Conservation (phyloP, 179 eudicot genomes). For the Silene noctiflora region DNA sequence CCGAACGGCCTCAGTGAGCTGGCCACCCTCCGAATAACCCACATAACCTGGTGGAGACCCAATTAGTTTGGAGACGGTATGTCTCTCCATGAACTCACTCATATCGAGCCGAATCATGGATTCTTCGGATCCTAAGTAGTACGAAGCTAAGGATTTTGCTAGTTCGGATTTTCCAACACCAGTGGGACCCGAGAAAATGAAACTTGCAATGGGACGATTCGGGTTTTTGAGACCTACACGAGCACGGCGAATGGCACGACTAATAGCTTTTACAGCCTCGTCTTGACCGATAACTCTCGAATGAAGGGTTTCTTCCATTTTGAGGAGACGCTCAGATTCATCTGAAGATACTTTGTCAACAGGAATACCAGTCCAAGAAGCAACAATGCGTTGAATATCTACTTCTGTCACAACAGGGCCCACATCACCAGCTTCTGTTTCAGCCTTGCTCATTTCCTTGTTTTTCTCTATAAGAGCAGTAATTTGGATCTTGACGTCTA, state of each 20-base stretch:
- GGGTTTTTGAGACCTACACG: too few relatives aligned
- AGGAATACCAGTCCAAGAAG: slow-evolving; percentile 90
- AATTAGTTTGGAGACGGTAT: background rate
- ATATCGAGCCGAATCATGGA: too few relatives aligned
- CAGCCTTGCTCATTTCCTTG: slow-evolving; percentile 74
- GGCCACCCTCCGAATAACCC: slow-evolving; percentile 38
- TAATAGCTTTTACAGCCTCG: too few relatives aligned
- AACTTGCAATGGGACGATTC: too few relatives aligned
- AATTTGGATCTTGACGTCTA: slow-evolving; percentile 62
- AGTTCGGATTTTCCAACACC: too few relatives aligned
- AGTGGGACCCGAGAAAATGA: too few relatives aligned
- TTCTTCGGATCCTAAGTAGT: too few relatives aligned
- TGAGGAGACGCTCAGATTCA: slow-evolving; percentile 74
- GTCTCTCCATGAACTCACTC: background rate
- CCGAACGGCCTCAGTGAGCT: slow-evolving; percentile 76
- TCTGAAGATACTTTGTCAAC: slow-evolving; percentile 70
- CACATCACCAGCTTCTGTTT: slow-evolving; percentile 45
- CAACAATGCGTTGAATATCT: slow-evolving; percentile 68
- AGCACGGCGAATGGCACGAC: too few relatives aligned
- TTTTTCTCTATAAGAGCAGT: slow-evolving; percentile 48
- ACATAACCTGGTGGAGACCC: background rate
- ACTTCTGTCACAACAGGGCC: slow-evolving; percentile 55
- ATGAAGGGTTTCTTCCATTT: slow-evolving; percentile 76
- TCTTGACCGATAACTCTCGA: slow-evolving; percentile 20
- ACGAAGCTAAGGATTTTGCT: too few relatives aligned